Conservation (phyloP, 2,329 filamentous ascomycete genomes). For the Keithomyces neogunnii region DNA sequence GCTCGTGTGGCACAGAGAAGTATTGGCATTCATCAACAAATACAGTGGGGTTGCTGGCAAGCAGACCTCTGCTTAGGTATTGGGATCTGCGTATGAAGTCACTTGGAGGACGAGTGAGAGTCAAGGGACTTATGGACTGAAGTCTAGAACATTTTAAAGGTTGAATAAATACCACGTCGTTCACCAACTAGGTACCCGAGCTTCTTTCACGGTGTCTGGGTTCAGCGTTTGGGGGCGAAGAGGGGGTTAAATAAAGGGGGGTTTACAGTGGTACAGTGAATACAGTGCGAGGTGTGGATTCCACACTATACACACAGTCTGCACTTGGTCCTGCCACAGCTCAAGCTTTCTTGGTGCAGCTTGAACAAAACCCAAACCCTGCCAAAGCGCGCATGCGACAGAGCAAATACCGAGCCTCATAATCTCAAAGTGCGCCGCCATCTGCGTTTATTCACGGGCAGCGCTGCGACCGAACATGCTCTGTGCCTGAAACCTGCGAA, state of each 20-base stretch:
- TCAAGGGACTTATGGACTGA: too few relatives aligned
- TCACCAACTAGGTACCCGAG: too few relatives aligned
- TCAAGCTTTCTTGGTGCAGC: too few relatives aligned
- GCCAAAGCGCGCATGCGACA: neutral
- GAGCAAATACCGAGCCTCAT: neutral
- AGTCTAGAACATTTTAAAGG: too few relatives aligned
- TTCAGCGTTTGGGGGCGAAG: too few relatives aligned
- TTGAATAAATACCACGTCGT: too few relatives aligned
- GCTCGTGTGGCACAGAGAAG: conserved; percentile 80
- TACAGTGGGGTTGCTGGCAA: conserved; percentile 38
- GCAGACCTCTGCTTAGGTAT: neutral
- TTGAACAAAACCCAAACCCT: neutral
- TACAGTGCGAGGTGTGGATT: too few relatives aligned
- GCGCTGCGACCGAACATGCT: conserved; percentile 18
- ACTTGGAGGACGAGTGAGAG: neutral
- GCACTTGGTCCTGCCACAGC: too few relatives aligned
- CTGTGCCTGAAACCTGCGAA: conserved; percentile 15
- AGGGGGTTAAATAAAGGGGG: too few relatives aligned
- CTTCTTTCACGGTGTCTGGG: too few relatives aligned
- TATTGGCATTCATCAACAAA: conserved; percentile 69
- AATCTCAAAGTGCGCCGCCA: neutral
- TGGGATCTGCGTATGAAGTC: neutral
- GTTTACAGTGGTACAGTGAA: too few relatives aligned
- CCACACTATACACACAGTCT: too few relatives aligned
- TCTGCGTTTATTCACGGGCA: neutral